Evolutionary conservation across 495 filamentous ascomycete genomes (phyloP).

Genomic region (Umbilicaria muhlenbergii): DNA sequence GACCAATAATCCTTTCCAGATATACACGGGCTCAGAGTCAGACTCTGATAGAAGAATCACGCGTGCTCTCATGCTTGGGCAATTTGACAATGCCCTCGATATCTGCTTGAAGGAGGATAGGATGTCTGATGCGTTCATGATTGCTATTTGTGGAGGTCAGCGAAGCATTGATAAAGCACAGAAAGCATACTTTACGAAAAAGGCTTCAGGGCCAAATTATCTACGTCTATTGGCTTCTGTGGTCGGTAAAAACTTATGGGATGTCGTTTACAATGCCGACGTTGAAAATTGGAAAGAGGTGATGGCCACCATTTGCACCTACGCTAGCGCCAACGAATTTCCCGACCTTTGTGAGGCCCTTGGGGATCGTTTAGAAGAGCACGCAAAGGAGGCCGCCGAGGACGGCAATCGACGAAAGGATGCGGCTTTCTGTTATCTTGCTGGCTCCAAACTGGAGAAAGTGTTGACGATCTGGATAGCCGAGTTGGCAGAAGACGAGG

Average conservation of each 20-base stretch:
- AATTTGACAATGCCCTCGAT: constrained; percentile 81
- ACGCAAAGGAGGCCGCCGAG: constrained; percentile 27
- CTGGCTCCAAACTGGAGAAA: constrained; percentile 93
- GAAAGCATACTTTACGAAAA: constrained; percentile 74
- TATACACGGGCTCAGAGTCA: constrained; percentile 66
- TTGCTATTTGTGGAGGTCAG: constrained; percentile 91
- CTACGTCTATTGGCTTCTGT: constrained; percentile 80
- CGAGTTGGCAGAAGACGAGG: constrained; percentile 70
- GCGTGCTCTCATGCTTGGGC: constrained; percentile 67
- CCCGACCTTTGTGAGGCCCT: constrained; percentile 92
- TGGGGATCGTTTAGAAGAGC: constrained; percentile 78
- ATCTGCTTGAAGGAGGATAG: constrained; percentile 76
- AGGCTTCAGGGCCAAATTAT: constrained; percentile 74
- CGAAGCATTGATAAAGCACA: constrained; percentile 90
- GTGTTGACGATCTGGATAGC: constrained; percentile 86
- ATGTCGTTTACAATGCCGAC: constrained; percentile 92
- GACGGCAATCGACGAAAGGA: constrained; percentile 54
- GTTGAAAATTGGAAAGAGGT: constrained; percentile 90
- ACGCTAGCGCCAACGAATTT: constrained; percentile 80
- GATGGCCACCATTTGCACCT: constrained; percentile 90
- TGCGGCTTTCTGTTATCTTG: constrained; percentile 89
- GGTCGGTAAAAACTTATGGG: constrained; percentile 94
- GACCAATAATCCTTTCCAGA: constrained; percentile 75
- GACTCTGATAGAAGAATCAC: constrained; percentile 78
- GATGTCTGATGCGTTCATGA: constrained; percentile 93